Conservation (phyloP, 2,329 filamentous ascomycete genomes). For the Fusarium hostae region DNA sequence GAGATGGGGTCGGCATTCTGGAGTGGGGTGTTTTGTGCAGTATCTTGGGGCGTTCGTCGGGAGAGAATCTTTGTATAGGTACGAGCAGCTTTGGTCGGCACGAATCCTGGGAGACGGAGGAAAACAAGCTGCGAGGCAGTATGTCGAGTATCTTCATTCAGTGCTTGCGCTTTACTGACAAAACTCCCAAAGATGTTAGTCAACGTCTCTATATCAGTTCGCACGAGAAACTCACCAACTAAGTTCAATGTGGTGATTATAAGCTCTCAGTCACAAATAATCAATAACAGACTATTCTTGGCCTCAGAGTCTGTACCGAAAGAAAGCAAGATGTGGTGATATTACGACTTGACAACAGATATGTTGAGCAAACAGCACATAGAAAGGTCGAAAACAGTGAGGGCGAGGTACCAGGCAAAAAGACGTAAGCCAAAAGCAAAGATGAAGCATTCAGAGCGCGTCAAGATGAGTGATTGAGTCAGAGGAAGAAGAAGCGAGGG, state of each 20-base stretch:
- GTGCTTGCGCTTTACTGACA: accelerated
- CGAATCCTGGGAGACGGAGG: accelerated
- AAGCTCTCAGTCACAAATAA: not conserved
- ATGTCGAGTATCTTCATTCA: accelerated
- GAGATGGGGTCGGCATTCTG: not conserved
- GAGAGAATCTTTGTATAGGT: accelerated
- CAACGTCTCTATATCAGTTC: accelerated
- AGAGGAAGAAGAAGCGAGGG: not conserved
- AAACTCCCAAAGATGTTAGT: accelerated
- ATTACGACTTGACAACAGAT: accelerated
- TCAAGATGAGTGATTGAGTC: not conserved
- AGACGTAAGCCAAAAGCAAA: not conserved
- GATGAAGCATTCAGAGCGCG: not conserved
- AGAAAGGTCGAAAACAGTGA: accelerated
- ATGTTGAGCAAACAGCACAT: accelerated
- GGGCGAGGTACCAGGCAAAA: accelerated
- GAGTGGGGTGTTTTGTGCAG: not conserved
- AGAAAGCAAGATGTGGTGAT: accelerated
- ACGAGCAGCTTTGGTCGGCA: accelerated
- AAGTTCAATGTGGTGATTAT: not conserved
- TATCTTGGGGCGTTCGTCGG: accelerated
- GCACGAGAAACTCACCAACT: accelerated
- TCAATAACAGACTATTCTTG: not conserved
- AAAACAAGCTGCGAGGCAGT: not conserved
- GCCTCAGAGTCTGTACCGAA: accelerated